A percentile compares a stretch with the other conserved stretches of the same genome.
These are phyloP conservation scores for Lipomyces spencermartinsiae DNA, from an alignment of 805 yeast genomes.

Conservation along the genomic window DNA sequence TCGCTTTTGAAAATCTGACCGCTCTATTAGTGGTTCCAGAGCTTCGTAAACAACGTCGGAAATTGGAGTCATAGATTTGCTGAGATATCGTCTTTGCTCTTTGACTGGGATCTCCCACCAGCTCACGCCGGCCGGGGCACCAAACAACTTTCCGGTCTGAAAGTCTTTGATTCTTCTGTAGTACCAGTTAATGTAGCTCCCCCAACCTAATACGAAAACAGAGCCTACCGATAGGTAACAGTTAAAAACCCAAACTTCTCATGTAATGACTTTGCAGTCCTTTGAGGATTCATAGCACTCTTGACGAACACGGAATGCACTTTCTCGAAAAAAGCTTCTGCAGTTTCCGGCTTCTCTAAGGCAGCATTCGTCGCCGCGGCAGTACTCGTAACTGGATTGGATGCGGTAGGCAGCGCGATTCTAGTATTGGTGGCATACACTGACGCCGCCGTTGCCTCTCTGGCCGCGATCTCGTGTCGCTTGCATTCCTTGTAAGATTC, in stretches of 20 bases:
- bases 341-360: constrained; percentile 18
- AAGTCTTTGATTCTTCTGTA: constrained; percentile 28
- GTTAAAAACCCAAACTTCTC: constrained; percentile 33
- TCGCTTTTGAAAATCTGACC: constrained; percentile 7
- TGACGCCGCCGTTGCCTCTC: constrained; percentile 7
- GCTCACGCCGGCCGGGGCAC: constrained; percentile 20
- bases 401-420: not conserved
- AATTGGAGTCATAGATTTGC: constrained; percentile 30
- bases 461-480: constrained; percentile 17
- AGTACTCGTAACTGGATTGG: constrained; percentile 9
- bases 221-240: constrained; percentile 19
- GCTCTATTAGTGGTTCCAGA: constrained; percentile 17
- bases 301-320: constrained; percentile 24
- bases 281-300: constrained; percentile 24
- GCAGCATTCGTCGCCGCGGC: not conserved
- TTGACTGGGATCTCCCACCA: constrained; percentile 31
- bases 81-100: constrained; percentile 28
- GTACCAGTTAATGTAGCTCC: not conserved
- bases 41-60: constrained; percentile 26
- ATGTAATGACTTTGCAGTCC: constrained; percentile 30
- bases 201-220: not conserved
- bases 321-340: constrained; percentile 27
- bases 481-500: constrained; percentile 29
- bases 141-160: constrained; percentile 20
- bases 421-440: not conserved